Conservation (phyloP, 148 eudicot species). For the Pouteria glomerata region DNA sequence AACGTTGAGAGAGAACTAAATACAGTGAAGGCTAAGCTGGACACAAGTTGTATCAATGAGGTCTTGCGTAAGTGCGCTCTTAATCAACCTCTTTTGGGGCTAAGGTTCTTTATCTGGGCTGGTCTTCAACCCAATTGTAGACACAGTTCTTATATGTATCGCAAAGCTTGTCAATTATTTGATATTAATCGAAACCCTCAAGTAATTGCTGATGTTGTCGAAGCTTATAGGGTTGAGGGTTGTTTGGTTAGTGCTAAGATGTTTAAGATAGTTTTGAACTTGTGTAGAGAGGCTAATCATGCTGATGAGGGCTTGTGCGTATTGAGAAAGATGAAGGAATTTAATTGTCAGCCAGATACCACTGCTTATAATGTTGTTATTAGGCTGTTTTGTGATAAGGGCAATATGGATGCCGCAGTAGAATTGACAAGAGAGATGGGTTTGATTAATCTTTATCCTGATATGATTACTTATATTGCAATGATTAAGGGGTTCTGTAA, state of each 20-base stretch:
- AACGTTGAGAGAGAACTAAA: constrained; percentile 55
- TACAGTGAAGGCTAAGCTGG: constrained; percentile 38
- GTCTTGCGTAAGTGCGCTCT: constrained; percentile 43
- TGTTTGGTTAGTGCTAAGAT: constrained; percentile 42
- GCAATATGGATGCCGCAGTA: constrained; percentile 34
- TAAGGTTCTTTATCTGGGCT: constrained; percentile 86
- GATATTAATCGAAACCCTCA: constrained; percentile 32
- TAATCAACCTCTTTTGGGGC: constrained; percentile 52
- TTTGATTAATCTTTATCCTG: constrained; percentile 41
- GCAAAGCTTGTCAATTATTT: constrained; percentile 51
- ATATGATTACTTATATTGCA: constrained; percentile 51
- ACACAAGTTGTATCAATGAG: constrained; percentile 40
- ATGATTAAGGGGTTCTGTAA: constrained; percentile 42
- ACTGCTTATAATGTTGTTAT: constrained; percentile 64
- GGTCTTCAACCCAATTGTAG: constrained; percentile 52
- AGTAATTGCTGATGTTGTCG: constrained; percentile 41
- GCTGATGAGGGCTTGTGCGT: constrained; percentile 68
- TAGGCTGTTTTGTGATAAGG: constrained; percentile 53
- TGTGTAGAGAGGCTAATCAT: constrained; percentile 62
- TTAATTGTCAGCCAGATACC: constrained; percentile 59
- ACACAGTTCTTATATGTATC: constrained; percentile 53
- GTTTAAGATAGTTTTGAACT: constrained; percentile 59
- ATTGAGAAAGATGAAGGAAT: constrained; percentile 67
- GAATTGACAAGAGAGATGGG: constrained; percentile 61
- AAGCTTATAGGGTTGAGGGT: constrained; percentile 46